Evolutionary conservation across 2,329 filamentous ascomycete genomes (phyloP).

Genomic region (Fusarium haematococcum): DNA sequence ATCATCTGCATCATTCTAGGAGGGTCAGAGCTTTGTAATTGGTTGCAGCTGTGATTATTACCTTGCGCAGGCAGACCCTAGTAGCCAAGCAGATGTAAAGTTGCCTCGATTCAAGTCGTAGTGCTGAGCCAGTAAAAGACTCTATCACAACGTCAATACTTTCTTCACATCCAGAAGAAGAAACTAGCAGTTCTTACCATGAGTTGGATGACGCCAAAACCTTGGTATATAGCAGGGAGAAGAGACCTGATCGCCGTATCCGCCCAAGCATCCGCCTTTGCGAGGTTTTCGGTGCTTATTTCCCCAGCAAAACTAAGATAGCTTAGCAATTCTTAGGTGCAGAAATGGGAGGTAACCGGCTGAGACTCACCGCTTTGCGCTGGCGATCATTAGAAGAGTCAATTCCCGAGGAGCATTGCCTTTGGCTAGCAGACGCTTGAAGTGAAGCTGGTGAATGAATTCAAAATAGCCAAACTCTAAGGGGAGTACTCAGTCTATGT

Average conservation of each 20-base stretch:
- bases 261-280: neutral
- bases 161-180: neutral
- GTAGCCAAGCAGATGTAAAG: neutral
- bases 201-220: neutral
- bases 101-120: neutral
- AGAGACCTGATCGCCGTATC: neutral
- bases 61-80: neutral
- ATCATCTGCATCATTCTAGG: neutral
- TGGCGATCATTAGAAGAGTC: neutral
- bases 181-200: neutral
- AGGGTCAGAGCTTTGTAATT: neutral
- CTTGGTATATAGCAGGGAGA: neutral
- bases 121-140: neutral
- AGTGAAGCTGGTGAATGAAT: neutral
- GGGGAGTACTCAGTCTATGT: neutral
- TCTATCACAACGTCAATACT: neutral
- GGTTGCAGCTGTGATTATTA: neutral
- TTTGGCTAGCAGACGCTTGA: neutral
- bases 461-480: neutral
- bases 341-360: neutral
- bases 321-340: neutral
- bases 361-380: neutral
- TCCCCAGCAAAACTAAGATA: neutral
- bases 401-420: neutral
- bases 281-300: neutral